These are phyloP conservation scores for Avena sativa DNA, from an alignment of 176 grass and related monocot genomes.

Conservation along the genomic window DNA sequence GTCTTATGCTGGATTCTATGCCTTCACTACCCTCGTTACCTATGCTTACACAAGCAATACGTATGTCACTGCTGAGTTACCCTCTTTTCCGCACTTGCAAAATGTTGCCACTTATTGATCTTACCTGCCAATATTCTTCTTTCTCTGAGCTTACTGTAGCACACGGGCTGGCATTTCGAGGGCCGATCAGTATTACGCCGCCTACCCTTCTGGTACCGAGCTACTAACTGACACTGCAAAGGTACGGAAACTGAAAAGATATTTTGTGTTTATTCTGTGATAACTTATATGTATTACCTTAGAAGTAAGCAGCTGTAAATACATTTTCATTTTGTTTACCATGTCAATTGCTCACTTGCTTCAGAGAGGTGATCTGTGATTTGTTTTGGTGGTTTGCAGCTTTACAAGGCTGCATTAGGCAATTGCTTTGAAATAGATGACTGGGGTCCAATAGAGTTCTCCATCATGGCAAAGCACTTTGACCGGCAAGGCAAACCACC, in stretches of 20 bases:
- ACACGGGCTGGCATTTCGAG: conserved; percentile 82
- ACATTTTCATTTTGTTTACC: conserved; percentile 15
- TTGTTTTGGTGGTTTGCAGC: conserved; percentile 51
- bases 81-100: conserved; percentile 20
- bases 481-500: too few species aligned
- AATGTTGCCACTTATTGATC: conserved; percentile 9
- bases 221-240: conserved; percentile 77
- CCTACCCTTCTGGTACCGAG: conserved; percentile 41
- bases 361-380: conserved; percentile 9
- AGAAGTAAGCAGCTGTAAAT: neutral
- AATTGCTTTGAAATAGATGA: conserved; percentile 82
- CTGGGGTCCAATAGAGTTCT: too few species aligned
- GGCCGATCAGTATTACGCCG: conserved; percentile 80
- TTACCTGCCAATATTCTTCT: conserved; percentile 13
- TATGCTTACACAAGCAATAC: conserved; percentile 86
- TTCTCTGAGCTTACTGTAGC: conserved; percentile 25
- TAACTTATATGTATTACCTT: neutral
- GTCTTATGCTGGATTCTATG: conserved; percentile 77
- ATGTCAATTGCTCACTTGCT: conserved; percentile 6
- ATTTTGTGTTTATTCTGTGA: neutral
- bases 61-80: conserved; percentile 40
- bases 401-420: conserved; percentile 34
- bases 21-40: conserved; percentile 65
- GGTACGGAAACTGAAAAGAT: conserved; percentile 51
- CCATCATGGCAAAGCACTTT: too few species aligned